phyloP scores from a whole-genome alignment of 495 filamentous ascomycete genomes.

The Astrothelium subdiscretum region DNA sequence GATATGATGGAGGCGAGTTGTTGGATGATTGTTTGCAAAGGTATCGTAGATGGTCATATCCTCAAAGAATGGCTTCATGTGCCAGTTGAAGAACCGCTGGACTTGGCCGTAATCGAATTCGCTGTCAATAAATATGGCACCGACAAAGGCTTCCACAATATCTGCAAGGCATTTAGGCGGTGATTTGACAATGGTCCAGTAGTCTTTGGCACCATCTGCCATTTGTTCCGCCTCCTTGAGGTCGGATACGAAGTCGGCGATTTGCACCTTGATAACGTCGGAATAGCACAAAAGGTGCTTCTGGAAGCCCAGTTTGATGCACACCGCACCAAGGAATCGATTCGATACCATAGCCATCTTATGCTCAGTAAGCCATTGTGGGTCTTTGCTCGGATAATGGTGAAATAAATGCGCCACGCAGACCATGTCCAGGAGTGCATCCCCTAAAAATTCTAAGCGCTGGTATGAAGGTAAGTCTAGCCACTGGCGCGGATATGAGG shows the following conservation, averaged over 20 bases:
- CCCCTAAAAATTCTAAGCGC: constrained; percentile 85
- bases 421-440: constrained; percentile 80
- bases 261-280: constrained; percentile 45
- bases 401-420: constrained; percentile 72
- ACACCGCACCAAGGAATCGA: constrained; percentile 77
- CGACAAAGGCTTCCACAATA: constrained; percentile 80
- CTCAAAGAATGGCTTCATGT: constrained; percentile 67
- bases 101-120: constrained; percentile 55
- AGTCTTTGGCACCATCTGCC: constrained; percentile 53
- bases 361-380: constrained; percentile 97
- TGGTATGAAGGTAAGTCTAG: constrained; percentile 82
- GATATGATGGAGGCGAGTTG: constrained; percentile 42
- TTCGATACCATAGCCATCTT: constrained; percentile 99
- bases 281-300: constrained; percentile 56
- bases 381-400: constrained; percentile 65
- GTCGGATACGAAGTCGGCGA: constrained; percentile 58
- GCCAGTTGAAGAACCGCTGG: constrained; percentile 59
- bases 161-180: constrained; percentile 84
- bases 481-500: constrained; percentile 61
- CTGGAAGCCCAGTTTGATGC: constrained; percentile 66
- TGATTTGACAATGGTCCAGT: constrained; percentile 58
- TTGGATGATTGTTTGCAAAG: constrained; percentile 82
- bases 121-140: constrained; percentile 86
- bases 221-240: constrained; percentile 45
- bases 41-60: constrained; percentile 85